These are phyloP conservation scores for Erysimum cheiri DNA, from an alignment of 441 rosid species.

Conservation along the genomic window DNA sequence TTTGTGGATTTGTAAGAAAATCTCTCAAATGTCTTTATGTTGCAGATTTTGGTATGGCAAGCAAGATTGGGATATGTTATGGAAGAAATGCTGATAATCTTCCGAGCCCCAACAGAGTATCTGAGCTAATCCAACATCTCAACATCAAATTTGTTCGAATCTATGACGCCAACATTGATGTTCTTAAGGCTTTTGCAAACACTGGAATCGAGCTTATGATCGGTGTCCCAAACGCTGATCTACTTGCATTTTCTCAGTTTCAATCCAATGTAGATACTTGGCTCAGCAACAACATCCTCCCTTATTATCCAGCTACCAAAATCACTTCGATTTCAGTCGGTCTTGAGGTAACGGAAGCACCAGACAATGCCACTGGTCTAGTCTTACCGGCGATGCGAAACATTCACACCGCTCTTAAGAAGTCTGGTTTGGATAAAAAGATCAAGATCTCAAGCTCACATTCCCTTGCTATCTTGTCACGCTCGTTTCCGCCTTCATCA, in stretches of 20 bases:
- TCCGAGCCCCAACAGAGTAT: conserved; percentile 80
- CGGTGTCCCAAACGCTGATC: conserved; percentile 82
- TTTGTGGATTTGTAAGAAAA: not conserved
- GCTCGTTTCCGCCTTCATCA: conserved; percentile 92
- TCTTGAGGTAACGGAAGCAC: conserved; percentile 82
- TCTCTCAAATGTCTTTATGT: too few species aligned
- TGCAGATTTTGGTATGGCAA: conserved; percentile 65
- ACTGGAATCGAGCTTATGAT: conserved; percentile 88
- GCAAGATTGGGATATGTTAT: conserved; percentile 88
- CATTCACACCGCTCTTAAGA: conserved; percentile 73
- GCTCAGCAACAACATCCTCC: conserved; percentile 87
- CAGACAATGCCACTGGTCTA: conserved; percentile 68
- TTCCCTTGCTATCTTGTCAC: conserved; percentile 83
- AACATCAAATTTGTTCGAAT: conserved; percentile 79
- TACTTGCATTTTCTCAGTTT: conserved; percentile 87
- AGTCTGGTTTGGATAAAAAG: conserved; percentile 71
- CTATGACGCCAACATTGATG: conserved; percentile 85
- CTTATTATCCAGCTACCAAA: conserved; percentile 83
- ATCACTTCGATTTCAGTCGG: conserved; percentile 88
- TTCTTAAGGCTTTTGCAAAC: conserved; percentile 91
- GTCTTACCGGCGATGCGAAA: conserved; percentile 90
- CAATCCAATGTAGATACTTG: conserved; percentile 92
- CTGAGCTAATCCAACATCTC: conserved; percentile 64
- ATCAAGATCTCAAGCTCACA: conserved; percentile 88
- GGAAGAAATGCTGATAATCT: conserved; percentile 98